These are phyloP conservation scores for Tolypocladium tropicale DNA, from an alignment of 2,329 filamentous ascomycete genomes.

Conservation along the genomic window DNA sequence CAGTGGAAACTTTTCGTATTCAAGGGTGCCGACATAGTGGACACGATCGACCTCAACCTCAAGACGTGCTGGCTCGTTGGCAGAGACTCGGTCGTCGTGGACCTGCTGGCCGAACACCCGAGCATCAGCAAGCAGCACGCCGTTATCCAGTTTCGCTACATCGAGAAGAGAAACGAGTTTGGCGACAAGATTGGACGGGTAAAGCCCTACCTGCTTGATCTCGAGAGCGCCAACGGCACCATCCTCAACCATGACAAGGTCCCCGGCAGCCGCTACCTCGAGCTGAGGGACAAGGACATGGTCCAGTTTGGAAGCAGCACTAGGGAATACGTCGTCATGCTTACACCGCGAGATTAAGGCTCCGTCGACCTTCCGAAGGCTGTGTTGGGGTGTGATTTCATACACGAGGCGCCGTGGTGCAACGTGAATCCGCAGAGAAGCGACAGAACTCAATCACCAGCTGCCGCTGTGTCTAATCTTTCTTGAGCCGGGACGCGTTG, in stretches of 20 bases:
- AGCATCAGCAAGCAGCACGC: conserved; percentile 95
- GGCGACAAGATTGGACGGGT: conserved; percentile 73
- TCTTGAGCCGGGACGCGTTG: not conserved
- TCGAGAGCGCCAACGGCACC: conserved; percentile 90
- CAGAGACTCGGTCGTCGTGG: conserved; percentile 68
- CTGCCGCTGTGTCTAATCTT: not conserved
- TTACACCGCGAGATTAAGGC: conserved; percentile 41
- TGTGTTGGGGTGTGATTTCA: not conserved
- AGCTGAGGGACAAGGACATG: conserved; percentile 82
- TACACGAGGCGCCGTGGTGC: not conserved
- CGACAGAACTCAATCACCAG: not conserved
- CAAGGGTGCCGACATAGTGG: conserved; percentile 69
- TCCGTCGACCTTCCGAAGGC: not conserved
- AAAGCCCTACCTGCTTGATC: conserved; percentile 82
- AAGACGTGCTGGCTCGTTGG: conserved; percentile 90
- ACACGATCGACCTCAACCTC: conserved; percentile 65
- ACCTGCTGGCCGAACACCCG: conserved; percentile 77
- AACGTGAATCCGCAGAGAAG: not conserved
- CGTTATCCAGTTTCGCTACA: conserved; percentile 83
- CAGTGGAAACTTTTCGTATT: conserved; percentile 90
- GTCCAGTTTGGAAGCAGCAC: conserved; percentile 79
- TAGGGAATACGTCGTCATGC: conserved; percentile 92
- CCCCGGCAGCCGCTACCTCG: conserved; percentile 69
- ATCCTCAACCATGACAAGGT: conserved; percentile 66
- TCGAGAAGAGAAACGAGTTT: conserved; percentile 74